Base-by-base conservation (phyloP, 441 rosid species). In the Omphalea diandra region DNA sequence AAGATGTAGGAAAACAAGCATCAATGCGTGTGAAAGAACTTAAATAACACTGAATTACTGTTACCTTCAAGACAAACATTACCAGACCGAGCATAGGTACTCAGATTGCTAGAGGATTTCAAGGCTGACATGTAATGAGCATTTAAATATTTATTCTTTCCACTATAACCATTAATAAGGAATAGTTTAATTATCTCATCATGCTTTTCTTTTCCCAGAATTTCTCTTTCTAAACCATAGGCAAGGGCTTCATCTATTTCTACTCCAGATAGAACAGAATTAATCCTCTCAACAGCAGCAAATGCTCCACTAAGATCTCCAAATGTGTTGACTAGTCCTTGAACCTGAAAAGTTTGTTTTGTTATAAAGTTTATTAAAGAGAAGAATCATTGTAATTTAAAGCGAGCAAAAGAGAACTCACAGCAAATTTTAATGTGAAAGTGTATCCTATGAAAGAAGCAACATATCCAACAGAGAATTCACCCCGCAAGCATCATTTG, bases 381-480 rank as follows among this genome's bases (percentile, higher is more conserved):
- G 46, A 72, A 65, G 41, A 61, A 65, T 69, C 41, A 64, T 62
- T 11, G 61, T 14, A 74, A 44, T 32, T 36, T 22, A 71, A 40
- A 65, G 75, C 55, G 67, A 75, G 65, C 68, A 67, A 69, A 67
- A 65, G 53, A 43, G 73, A 66, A 83, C 96, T 94, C 75, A 91
- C 97, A 27, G 89, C 93, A 84, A 91, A 94, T 54, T 97, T 91
- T 64, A 94, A 77, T 10, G 97, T 94, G 84, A 91, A 91, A 56
- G 96, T 91, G 83, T 91, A 94, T 80, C 97, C 98, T 38, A 94
- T 86, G 80, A 91, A 94, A 15, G 98, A 94, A 73, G 95, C 97
- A 80, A 91, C 81, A 29, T 86, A 85, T 75, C 97, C 98, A 65
- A 91, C 88, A 73, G 98, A 88, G 59, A 94, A 81, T 79, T 88